Percentiles rank a stretch among this genome's conserved stretches.
phyloP scores from a whole-genome alignment of 2,329 filamentous ascomycete species.

The Talaromyces sp. region DNA sequence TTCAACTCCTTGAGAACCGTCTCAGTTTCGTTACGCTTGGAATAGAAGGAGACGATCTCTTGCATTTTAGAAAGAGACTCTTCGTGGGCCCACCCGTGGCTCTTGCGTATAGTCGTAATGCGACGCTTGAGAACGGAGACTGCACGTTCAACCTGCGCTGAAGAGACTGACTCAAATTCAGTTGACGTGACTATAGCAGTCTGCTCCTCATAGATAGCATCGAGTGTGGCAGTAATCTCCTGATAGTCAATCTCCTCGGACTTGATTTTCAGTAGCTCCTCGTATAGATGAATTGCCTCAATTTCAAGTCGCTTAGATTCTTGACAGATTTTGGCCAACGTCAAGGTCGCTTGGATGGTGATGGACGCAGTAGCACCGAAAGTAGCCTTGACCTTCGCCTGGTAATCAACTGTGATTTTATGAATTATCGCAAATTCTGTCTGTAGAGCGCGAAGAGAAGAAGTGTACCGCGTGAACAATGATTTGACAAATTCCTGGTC shows the following conservation, averaged over 20 bases:
- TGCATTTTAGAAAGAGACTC: conserved; percentile 37
- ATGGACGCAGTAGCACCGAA: conserved; percentile 36
- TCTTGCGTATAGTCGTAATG: conserved; percentile 29
- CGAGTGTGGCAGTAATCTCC: conserved; percentile 35
- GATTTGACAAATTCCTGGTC: conserved; percentile 33
- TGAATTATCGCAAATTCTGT: conserved; percentile 33
- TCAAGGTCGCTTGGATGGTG: conserved; percentile 36
- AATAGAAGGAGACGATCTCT: conserved; percentile 36
- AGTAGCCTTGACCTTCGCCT: conserved; percentile 32
- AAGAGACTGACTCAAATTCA: conserved; percentile 26
- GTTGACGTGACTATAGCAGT: conserved; percentile 23
- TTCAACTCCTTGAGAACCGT: conserved; percentile 33
- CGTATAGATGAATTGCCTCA: conserved; percentile 37
- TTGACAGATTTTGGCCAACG: conserved; percentile 38
- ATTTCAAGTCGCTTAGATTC: conserved; percentile 36
- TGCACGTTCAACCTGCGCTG: conserved; percentile 30
- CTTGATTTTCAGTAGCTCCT: conserved; percentile 35
- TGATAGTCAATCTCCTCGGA: conserved; percentile 32
- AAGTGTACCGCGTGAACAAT: conserved; percentile 35
- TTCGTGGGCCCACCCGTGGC: conserved; percentile 40
- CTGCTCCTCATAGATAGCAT: conserved; percentile 40
- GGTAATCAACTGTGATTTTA: conserved; percentile 35
- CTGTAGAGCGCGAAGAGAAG: conserved; percentile 35
- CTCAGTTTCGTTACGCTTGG: conserved; percentile 33
- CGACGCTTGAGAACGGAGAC: conserved; percentile 33